Evolutionary conservation across 2,329 filamentous ascomycete genomes (phyloP).

Genomic region (Didymella exigua): DNA sequence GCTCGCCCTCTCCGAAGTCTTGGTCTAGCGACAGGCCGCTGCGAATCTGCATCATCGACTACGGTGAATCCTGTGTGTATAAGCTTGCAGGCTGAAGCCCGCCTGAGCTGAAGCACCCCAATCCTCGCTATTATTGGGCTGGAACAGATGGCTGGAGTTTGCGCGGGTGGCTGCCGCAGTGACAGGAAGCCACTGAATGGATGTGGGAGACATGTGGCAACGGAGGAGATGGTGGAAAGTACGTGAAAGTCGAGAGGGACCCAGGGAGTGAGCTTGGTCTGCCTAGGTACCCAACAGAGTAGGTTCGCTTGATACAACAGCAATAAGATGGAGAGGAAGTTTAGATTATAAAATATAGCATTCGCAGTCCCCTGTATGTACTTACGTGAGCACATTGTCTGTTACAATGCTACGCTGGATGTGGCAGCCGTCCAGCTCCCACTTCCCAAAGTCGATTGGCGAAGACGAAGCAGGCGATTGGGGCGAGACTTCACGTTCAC

Average conservation of each 20-base stretch:
- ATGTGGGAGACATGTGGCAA: not conserved
- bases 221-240: not conserved
- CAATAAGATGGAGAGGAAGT: too few species aligned
- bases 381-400: slow-evolving; percentile 28
- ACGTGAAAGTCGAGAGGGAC: not conserved
- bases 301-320: too few species aligned
- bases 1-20: too few species aligned
- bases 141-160: not conserved
- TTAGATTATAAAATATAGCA: too few species aligned
- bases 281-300: too few species aligned
- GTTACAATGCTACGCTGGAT: slow-evolving; percentile 25
- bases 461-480: too few species aligned
- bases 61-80: not conserved
- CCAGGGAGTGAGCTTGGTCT: too few species aligned
- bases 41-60: slow-evolving; percentile 1
- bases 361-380: too few species aligned
- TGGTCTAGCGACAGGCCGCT: too few species aligned
- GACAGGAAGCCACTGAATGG: not conserved
- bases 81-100: not conserved
- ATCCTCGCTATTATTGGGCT: not conserved
- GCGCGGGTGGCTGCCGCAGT: not conserved
- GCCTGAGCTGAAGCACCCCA: not conserved
- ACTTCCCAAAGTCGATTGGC: slow-evolving; percentile 25
- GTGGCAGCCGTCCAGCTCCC: slow-evolving; percentile 29
- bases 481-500: too few species aligned